Evolutionary conservation across 495 filamentous ascomycete genomes (phyloP).

Genomic region (Hypoxylon subgilvum): DNA sequence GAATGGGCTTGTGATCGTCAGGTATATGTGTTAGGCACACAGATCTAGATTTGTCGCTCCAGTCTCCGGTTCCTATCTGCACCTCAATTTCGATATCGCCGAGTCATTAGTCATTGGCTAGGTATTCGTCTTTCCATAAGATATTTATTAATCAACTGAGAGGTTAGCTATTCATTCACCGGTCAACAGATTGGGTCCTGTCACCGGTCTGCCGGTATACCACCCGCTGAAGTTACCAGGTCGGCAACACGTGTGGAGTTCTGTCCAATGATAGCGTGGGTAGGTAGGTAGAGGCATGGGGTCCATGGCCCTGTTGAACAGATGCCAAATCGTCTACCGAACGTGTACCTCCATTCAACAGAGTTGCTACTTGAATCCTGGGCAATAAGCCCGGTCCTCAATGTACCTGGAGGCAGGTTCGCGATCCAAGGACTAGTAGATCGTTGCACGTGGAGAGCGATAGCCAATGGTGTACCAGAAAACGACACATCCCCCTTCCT

Average conservation of each 20-base stretch:
- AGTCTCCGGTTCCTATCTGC: too few relatives aligned
- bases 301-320: too few relatives aligned
- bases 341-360: conserved; percentile 3
- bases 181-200: too few relatives aligned
- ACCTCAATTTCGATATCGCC: too few relatives aligned
- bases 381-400: neutral
- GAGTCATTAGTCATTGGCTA: too few relatives aligned
- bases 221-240: neutral
- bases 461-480: conserved; percentile 1
- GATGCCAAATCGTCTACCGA: conserved; percentile 14
- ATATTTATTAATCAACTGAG: too few relatives aligned
- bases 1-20: too few relatives aligned
- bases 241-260: conserved; percentile 18
- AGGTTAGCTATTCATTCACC: too few relatives aligned
- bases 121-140: too few relatives aligned
- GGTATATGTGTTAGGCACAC: too few relatives aligned
- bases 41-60: too few relatives aligned
- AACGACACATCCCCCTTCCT: conserved; percentile 2
- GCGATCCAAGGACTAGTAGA: neutral
- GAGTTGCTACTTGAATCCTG: neutral
- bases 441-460: conserved; percentile 10
- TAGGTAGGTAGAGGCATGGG: too few relatives aligned
- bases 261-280: conserved; percentile 7
- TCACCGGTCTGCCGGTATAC: neutral
- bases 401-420: neutral